Conservation (phyloP, 176 grass and related monocot genomes). For the Thalia dealbata region DNA sequence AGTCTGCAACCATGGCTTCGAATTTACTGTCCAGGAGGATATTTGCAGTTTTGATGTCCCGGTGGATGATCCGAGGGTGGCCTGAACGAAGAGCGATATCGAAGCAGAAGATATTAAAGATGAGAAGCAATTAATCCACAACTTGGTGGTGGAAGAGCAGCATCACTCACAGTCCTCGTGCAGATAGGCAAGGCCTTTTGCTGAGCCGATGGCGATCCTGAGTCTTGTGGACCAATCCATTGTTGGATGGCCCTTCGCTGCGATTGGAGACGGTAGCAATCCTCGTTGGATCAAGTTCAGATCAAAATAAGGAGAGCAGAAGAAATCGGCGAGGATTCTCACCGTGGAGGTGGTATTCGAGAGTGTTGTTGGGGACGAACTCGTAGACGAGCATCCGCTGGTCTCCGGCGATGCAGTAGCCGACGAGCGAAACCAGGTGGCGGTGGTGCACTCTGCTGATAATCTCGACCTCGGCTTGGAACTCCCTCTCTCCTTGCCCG, state of each 20-base stretch:
- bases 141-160: neutral
- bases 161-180: slow-evolving; percentile 83
- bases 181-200: slow-evolving; percentile 92
- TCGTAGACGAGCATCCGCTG: slow-evolving; percentile 92
- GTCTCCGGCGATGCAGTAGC: slow-evolving; percentile 65
- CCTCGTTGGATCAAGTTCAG: neutral
- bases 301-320: neutral
- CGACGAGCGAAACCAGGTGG: slow-evolving; percentile 90
- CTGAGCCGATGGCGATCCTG: slow-evolving; percentile 70
- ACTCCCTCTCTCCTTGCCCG: slow-evolving; percentile 95
- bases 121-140: too few species aligned
- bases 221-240: slow-evolving; percentile 75
- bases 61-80: slow-evolving; percentile 88
- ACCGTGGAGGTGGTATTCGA: slow-evolving; percentile 83
- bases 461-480: slow-evolving; percentile 98
- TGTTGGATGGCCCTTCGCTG: slow-evolving; percentile 51
- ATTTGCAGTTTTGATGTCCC: slow-evolving; percentile 90
- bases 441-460: slow-evolving; percentile 97
- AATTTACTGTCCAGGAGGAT: slow-evolving; percentile 90
- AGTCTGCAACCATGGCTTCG: slow-evolving; percentile 93
- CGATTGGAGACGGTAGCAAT: neutral
- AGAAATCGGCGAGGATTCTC: neutral
- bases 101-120: neutral
- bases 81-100: slow-evolving; percentile 28
- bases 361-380: slow-evolving; percentile 67